Evolutionary conservation across 352 stramenopile genomes (phyloP).

Genomic region (Phytophthora melonis): DNA sequence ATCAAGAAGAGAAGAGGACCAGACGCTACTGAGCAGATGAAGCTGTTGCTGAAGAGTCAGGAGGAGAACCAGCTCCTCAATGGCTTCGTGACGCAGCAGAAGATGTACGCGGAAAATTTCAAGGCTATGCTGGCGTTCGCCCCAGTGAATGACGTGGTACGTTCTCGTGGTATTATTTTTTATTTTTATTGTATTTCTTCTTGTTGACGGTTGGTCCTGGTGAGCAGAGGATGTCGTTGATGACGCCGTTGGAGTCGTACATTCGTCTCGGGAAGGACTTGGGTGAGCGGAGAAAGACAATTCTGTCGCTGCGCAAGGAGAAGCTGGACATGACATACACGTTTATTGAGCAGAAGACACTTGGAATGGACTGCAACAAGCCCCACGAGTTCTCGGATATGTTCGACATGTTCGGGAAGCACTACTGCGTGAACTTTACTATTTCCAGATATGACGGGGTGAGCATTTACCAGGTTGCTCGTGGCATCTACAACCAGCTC

Average conservation of each 20-base stretch:
- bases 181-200: background rate
- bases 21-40: conserved; percentile 31
- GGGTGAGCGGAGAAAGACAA: conserved; percentile 56
- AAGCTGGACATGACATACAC: conserved; percentile 83
- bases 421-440: conserved; percentile 76
- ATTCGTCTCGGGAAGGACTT: conserved; percentile 64
- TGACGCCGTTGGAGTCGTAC: conserved; percentile 80
- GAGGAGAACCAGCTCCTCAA: conserved; percentile 58
- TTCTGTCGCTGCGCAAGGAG: conserved; percentile 66
- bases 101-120: conserved; percentile 76
- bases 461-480: conserved; percentile 59
- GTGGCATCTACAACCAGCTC: conserved; percentile 75
- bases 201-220: conserved; percentile 4
- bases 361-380: conserved; percentile 53
- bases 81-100: conserved; percentile 62
- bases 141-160: conserved; percentile 69
- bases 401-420: conserved; percentile 83
- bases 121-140: conserved; percentile 73
- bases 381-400: conserved; percentile 74
- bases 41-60: conserved; percentile 47
- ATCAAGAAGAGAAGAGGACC: conserved; percentile 53
- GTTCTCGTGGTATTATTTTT: background rate
- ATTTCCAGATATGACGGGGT: conserved; percentile 78
- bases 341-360: conserved; percentile 76
- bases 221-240: conserved; percentile 63